phyloP scores from a whole-genome alignment of 1,139 yeast genomes.

The Petasospora rhodanensis region DNA sequence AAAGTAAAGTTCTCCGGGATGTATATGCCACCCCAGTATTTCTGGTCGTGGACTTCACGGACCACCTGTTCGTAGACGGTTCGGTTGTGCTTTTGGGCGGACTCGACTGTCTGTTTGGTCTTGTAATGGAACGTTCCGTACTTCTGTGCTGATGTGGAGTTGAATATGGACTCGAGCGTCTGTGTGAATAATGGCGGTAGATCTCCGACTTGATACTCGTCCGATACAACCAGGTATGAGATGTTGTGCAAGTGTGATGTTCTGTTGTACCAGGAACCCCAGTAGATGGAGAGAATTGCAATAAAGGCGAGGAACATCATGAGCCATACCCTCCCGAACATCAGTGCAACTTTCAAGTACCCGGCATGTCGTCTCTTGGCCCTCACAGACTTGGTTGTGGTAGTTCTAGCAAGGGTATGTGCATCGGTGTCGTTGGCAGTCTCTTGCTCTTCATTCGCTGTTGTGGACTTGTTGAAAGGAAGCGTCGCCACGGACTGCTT shows the following conservation, averaged over 20 bases:
- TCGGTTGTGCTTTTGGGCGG: slow-evolving; percentile 12
- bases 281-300: slow-evolving; percentile 42
- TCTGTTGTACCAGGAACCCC: slow-evolving; percentile 54
- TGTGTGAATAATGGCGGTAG: slow-evolving; percentile 33
- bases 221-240: slow-evolving; percentile 41
- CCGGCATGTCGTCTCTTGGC: slow-evolving; percentile 4
- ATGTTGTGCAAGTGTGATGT: slow-evolving; percentile 35
- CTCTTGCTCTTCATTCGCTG: not conserved
- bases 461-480: not conserved
- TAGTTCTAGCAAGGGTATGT: slow-evolving; percentile 1
- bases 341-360: slow-evolving; percentile 5
- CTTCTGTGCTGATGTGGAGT: slow-evolving; percentile 7
- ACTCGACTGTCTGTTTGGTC: slow-evolving; percentile 4
- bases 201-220: slow-evolving; percentile 30
- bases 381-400: slow-evolving; percentile 10
- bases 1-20: slow-evolving; percentile 37
- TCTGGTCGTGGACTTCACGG: slow-evolving; percentile 37
- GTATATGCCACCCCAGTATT: slow-evolving; percentile 46
- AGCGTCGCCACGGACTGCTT: slow-evolving; percentile 4
- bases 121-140: slow-evolving; percentile 16
- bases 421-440: not conserved
- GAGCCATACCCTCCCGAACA: slow-evolving; percentile 13
- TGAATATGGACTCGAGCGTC: slow-evolving; percentile 7
- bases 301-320: slow-evolving; percentile 15
- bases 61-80: slow-evolving; percentile 13